Percentiles rank a stretch among this genome's conserved stretches.
Evolutionary conservation across 768 basidiomycete species (phyloP).

Genomic region (Mrakia hoshinonis): DNA sequence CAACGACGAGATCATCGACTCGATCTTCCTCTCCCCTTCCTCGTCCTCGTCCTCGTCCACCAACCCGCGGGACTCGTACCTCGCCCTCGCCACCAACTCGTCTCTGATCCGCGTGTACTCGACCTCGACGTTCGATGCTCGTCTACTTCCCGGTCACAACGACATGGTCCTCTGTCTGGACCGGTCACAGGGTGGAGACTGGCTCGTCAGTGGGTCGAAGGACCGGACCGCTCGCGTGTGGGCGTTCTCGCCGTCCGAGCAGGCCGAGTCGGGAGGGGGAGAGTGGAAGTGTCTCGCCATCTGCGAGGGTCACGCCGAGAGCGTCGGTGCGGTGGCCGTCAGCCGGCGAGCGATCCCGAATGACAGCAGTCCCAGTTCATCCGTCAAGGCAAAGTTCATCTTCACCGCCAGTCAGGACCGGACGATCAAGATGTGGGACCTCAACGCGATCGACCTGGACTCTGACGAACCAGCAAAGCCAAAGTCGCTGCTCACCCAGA

Average conservation of each 20-base stretch:
- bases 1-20: conserved; percentile 96
- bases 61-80: conserved; percentile 51
- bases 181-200: conserved; percentile 53
- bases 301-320: conserved; percentile 90
- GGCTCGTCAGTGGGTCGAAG: conserved; percentile 87
- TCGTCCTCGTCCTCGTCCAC: conserved; percentile 35
- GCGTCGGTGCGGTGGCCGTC: conserved; percentile 79
- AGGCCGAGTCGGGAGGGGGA: conserved; percentile 31
- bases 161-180: conserved; percentile 87
- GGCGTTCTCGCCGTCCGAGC: conserved; percentile 43
- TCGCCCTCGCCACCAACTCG: conserved; percentile 96
- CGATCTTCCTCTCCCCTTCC: conserved; percentile 57
- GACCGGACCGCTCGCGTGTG: conserved; percentile 81
- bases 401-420: conserved; percentile 95
- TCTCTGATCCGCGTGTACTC: conserved; percentile 87
- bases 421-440: conserved; percentile 98
- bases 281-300: conserved; percentile 70
- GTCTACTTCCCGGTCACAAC: conserved; percentile 75
- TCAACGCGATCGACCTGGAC: conserved; percentile 43
- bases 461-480: conserved; percentile 47
- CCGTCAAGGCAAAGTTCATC: conserved; percentile 51
- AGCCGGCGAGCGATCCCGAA: conserved; percentile 47
- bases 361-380: conserved; percentile 30
- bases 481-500: conserved; percentile 71
- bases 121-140: conserved; percentile 63